Conservation (phyloP, 208 protist species). For the Leishmania martiniquensis region DNA sequence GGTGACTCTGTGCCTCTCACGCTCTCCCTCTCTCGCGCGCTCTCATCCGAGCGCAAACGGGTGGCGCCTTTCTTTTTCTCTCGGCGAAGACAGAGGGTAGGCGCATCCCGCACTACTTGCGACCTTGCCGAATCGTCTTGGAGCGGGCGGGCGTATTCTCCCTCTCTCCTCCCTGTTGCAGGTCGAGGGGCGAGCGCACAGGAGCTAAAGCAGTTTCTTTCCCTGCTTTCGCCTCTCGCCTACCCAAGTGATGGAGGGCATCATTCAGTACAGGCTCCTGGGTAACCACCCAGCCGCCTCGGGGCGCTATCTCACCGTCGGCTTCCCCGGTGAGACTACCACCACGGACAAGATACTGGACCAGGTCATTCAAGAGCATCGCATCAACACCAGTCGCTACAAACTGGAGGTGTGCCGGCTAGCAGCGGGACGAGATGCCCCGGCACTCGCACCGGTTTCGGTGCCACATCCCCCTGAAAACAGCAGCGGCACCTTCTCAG, state of each 20-base stretch:
- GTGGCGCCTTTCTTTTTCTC: neutral
- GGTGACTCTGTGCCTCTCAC: neutral
- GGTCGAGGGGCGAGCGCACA: neutral
- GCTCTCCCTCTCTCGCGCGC: too few species aligned
- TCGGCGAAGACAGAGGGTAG: too few species aligned
- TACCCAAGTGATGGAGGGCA: conserved; percentile 45
- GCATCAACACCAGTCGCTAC: conserved; percentile 79
- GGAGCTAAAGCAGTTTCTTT: neutral
- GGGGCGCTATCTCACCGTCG: conserved; percentile 64
- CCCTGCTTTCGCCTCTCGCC: neutral
- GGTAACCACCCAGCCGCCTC: conserved; percentile 81
- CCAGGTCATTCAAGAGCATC: conserved; percentile 61
- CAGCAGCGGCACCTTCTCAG: neutral
- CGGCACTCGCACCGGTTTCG: neutral
- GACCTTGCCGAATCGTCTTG: neutral
- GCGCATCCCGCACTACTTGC: neutral
- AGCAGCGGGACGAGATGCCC: conserved; percentile 13
- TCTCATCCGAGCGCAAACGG: neutral
- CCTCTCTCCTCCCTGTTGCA: too few species aligned
- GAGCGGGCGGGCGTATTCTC: neutral
- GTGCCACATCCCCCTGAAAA: neutral
- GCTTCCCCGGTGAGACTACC: conserved; percentile 65
- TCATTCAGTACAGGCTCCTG: conserved; percentile 78
- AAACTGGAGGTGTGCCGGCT: conserved; percentile 55
- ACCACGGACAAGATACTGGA: conserved; percentile 45